phyloP scores from a whole-genome alignment of 2,329 filamentous ascomycete genomes.

The Pseudogymnoascus verrucosus region DNA sequence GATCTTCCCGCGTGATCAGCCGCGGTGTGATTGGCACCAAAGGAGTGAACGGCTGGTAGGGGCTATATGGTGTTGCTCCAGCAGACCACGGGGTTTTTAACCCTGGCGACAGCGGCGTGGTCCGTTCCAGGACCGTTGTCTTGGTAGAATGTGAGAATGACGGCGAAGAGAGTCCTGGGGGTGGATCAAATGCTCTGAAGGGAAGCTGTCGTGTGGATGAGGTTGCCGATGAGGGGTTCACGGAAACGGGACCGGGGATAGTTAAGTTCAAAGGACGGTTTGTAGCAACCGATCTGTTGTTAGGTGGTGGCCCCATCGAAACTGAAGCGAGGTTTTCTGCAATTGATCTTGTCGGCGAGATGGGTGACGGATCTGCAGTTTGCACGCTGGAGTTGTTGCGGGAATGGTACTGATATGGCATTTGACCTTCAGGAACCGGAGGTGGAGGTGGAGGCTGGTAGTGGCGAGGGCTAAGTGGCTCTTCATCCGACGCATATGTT shows the following conservation, averaged over 20 bases:
- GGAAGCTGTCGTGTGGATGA: slow-evolving; percentile 43
- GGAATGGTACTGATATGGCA: slow-evolving; percentile 10
- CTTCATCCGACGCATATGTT: slow-evolving; percentile 47
- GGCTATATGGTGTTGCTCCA: slow-evolving; percentile 60
- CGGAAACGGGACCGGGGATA: not conserved
- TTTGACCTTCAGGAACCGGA: slow-evolving; percentile 31
- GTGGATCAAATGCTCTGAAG: slow-evolving; percentile 54
- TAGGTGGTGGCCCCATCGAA: not conserved
- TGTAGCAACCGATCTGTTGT: slow-evolving; percentile 1
- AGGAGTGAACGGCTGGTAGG: slow-evolving; percentile 72
- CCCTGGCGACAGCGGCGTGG: slow-evolving; percentile 43
- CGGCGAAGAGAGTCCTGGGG: slow-evolving; percentile 42
- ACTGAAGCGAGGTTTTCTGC: slow-evolving; percentile 12
- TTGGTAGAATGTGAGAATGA: slow-evolving; percentile 42
- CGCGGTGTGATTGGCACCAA: slow-evolving; percentile 70
- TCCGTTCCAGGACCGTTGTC: slow-evolving; percentile 57
- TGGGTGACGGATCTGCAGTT: slow-evolving; percentile 12
- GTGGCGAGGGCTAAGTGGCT: slow-evolving; percentile 47
- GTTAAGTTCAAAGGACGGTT: slow-evolving; percentile 1
- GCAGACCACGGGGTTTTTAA: slow-evolving; percentile 56
- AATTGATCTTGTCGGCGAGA: slow-evolving; percentile 22
- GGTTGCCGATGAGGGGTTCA: slow-evolving; percentile 31
- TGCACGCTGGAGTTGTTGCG: slow-evolving; percentile 12
- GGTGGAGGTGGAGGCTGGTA: slow-evolving; percentile 52
- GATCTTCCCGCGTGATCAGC: slow-evolving; percentile 61